These are phyloP conservation scores for Candida andamanensis DNA, from an alignment of 805 yeast genomes.

Conservation along the genomic window DNA sequence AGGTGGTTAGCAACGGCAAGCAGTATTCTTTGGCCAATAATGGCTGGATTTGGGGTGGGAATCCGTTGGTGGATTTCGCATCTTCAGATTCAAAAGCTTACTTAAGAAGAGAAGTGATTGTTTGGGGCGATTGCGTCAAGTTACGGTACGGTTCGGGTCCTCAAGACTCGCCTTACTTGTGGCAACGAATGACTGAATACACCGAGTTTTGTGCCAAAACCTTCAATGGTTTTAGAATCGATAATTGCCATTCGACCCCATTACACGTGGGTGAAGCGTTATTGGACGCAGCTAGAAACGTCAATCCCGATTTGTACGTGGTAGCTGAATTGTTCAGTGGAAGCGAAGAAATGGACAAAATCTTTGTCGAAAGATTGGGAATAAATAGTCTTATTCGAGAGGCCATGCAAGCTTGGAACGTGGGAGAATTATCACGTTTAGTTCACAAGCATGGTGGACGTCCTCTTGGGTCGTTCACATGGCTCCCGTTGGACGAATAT, in stretches of 20 bases:
- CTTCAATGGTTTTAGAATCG: constrained; percentile 87
- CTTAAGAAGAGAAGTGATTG: constrained; percentile 84
- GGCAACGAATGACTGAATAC: constrained; percentile 84
- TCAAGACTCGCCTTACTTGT: constrained; percentile 80
- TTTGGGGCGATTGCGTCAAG: constrained; percentile 97
- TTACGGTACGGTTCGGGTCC: constrained; percentile 75
- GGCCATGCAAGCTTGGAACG: constrained; percentile 95
- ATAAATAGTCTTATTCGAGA: constrained; percentile 87
- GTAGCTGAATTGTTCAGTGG: constrained; percentile 95
- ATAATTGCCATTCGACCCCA: constrained; percentile 96
- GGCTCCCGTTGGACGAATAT: constrained; percentile 71
- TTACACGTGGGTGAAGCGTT: constrained; percentile 87
- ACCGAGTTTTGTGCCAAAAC: constrained; percentile 63
- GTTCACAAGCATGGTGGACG: constrained; percentile 92
- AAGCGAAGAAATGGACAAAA: constrained; percentile 81
- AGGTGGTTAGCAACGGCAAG: constrained; percentile 53
- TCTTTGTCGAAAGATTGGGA: constrained; percentile 87
- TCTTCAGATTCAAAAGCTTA: constrained; percentile 74
- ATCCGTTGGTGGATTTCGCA: constrained; percentile 92
- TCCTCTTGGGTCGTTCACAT: constrained; percentile 87
- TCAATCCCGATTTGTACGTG: constrained; percentile 81
- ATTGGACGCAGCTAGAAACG: constrained; percentile 80
- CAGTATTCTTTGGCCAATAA: constrained; percentile 81
- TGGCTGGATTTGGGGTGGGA: constrained; percentile 99
- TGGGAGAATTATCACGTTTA: constrained; percentile 76